Percentiles rank a stretch among this genome's conserved stretches.
Evolutionary conservation across 768 basidiomycete species (phyloP).

Genomic region (Amanita inopinata): DNA sequence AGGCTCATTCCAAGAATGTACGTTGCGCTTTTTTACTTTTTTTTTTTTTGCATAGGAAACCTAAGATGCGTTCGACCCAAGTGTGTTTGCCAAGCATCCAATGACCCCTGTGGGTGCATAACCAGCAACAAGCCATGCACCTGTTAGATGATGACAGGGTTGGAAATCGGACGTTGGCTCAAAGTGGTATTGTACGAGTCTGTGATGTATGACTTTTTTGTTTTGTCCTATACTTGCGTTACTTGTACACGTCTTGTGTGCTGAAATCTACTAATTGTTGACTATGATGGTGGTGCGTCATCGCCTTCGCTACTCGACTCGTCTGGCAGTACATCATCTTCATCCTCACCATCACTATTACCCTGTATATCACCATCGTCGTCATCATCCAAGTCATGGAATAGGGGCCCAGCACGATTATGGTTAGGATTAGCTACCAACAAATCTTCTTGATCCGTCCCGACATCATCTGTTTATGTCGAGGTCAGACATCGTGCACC

Average conservation of each 20-base stretch:
- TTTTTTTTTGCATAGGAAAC: neutral
- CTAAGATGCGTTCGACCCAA: conserved; percentile 8
- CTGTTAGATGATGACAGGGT: conserved; percentile 13
- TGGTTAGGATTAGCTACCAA: conserved; percentile 67
- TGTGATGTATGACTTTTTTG: neutral
- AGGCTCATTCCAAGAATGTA: conserved; percentile 27
- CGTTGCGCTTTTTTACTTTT: neutral
- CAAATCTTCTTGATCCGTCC: conserved; percentile 43
- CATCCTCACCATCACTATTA: neutral
- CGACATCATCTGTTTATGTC: conserved; percentile 13
- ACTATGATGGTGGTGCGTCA: no score
- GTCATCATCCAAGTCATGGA: conserved; percentile 13
- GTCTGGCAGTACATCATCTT: neutral
- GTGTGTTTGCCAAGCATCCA: conserved; percentile 23
- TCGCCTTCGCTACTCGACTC: neutral
- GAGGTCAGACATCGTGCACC: no score
- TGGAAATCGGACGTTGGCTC: neutral
- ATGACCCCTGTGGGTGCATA: conserved; percentile 23
- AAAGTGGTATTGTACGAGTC: neutral
- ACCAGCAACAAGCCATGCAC: conserved; percentile 24
- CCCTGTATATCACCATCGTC: conserved; percentile 11
- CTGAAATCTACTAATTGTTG: neutral
- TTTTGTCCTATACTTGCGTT: neutral
- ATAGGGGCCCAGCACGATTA: conserved; percentile 8
- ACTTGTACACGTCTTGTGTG: neutral